Evolutionary conservation across 345 rosid genomes (phyloP).

Genomic region (Pistacia vera): DNA sequence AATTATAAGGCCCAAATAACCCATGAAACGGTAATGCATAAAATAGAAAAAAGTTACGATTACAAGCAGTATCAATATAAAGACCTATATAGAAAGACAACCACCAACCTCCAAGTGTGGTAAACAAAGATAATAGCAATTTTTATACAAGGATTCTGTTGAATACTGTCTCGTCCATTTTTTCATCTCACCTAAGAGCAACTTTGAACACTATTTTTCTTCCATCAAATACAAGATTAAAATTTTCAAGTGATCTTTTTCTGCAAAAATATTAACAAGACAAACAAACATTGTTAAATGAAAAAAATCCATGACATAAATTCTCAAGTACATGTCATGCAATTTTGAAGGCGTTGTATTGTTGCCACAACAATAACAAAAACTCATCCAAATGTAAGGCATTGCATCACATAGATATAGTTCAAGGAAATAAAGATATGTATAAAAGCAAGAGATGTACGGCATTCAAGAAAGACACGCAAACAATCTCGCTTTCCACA

Average conservation of each 20-base stretch:
- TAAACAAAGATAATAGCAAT: background rate
- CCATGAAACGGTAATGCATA: background rate
- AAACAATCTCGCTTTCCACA: background rate
- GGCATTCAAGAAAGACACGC: background rate
- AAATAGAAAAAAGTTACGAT: background rate
- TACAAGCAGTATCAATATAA: background rate
- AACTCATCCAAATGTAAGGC: slow-evolving; percentile 7
- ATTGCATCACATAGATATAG: background rate
- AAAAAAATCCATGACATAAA: background rate
- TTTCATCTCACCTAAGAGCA: background rate
- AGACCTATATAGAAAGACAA: background rate
- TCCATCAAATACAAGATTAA: background rate
- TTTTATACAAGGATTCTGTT: background rate
- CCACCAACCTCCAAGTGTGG: background rate
- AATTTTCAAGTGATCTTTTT: background rate
- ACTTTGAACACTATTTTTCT: background rate
- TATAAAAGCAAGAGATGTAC: background rate
- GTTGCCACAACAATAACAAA: background rate
- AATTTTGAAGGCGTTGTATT: background rate
- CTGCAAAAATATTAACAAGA: background rate
- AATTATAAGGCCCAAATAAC: background rate
- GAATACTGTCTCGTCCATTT: background rate
- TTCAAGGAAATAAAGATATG: background rate
- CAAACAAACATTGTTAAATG: background rate
- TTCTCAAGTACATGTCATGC: background rate